phyloP scores from a whole-genome alignment of 1,284 basidiomycete genomes.

The Leccinum brunneo-olivaceum region DNA sequence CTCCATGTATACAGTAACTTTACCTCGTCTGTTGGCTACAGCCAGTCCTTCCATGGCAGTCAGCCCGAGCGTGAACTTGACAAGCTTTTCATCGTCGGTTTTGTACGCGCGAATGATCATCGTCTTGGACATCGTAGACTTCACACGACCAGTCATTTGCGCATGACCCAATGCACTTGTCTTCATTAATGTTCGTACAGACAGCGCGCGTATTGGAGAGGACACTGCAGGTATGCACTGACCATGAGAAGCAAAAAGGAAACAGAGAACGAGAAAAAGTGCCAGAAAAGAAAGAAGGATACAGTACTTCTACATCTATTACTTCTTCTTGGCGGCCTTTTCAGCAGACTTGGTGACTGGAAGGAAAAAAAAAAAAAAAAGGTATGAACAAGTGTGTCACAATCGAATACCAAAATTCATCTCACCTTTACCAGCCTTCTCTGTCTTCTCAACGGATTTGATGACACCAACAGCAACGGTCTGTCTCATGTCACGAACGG shows the following conservation, averaged over 20 bases:
- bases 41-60: conserved; percentile 67
- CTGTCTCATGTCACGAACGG: conserved; percentile 97
- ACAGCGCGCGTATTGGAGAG: conserved; percentile 24
- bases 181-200: conserved; percentile 52
- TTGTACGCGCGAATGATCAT: conserved; percentile 53
- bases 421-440: conserved; percentile 82
- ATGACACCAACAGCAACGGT: conserved; percentile 97
- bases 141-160: background rate
- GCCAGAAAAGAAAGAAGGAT: conserved; percentile 41
- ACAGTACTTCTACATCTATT: conserved; percentile 67
- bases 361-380: too few species aligned
- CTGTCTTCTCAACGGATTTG: conserved; percentile 92
- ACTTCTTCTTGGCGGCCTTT: conserved; percentile 96
- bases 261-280: conserved; percentile 31
- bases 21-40: conserved; percentile 60
- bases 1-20: conserved; percentile 13
- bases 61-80: conserved; percentile 64
- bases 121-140: too few species aligned
- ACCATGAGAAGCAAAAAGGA: conserved; percentile 33
- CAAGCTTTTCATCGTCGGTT: conserved; percentile 47
- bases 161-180: conserved; percentile 23
- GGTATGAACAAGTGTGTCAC: conserved; percentile 14
- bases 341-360: conserved; percentile 91
- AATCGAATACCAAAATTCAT: background rate
- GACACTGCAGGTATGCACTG: conserved; percentile 36